Evolutionary conservation across 164 flowering plant genomes (phyloP), one percentile per base, ranked within the genome.

Genomic region (Piper betle): DNA sequence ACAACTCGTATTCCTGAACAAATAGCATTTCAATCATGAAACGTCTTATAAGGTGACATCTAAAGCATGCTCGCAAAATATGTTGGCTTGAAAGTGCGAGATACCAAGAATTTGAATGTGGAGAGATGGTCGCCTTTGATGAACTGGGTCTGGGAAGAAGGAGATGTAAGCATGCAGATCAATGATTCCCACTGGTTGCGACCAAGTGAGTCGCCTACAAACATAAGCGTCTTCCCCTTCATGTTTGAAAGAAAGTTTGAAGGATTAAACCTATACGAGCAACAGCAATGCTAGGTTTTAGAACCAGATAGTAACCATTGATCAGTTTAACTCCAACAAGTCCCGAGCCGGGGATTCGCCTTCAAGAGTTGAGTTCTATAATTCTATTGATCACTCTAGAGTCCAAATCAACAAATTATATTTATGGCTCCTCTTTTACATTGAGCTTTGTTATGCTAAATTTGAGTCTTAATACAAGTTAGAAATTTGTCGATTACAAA

Each of bases 121-220:
- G 96, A 86, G 37, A 88, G 76, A 48, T 92, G 91, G 25, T 84
- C 87, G 63, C 86, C 83, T 67, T 81, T 79, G 65, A 63, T 65
- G n/a, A 82, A 58, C 68, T 81, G 86, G 2, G 87, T 85, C 20
- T 70, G 72, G 3, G 92, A 69, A 9, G 43, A 41, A 0, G 90
- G 86, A 2, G 69, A 75, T 1, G 80, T 69, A 37, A 88, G 77
- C 95, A 94, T 72, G 64, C 97, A 94, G 61, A 91, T 71, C 75
- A 90, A 65, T 1, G 97, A 94, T 77, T 94, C 76, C 99, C 99
- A 94, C 76, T 94, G 97, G 67, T 94, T 88, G 59, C 80, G 70
- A 4, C 96, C 95, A 2, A 94, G 65, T 0, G 97, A 90, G 59
- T 94, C 97, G 4, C 99, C 97, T 3, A 88, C 97, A 66, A 93